Percentiles rank a stretch among this genome's conserved stretches.
These are phyloP conservation scores for Calvatia gigantea DNA, from an alignment of 768 basidiomycete species.

Conservation along the genomic window DNA sequence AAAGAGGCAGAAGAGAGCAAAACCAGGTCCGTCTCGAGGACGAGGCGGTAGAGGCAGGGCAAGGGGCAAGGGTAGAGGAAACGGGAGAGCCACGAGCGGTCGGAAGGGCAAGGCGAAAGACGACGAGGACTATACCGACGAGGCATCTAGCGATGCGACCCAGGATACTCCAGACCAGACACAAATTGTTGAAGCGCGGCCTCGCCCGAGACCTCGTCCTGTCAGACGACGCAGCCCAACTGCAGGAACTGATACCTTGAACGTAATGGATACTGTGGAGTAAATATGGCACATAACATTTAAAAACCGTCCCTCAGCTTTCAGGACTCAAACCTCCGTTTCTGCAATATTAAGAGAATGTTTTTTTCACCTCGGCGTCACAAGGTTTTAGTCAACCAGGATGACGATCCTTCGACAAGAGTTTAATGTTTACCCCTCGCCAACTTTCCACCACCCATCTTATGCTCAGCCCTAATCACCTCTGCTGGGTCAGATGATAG, in stretches of 20 bases:
- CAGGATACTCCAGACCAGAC: slow-evolving; percentile 12
- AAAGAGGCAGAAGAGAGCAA: slow-evolving; percentile 24
- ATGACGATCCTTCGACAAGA: no score
- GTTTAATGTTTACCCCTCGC: no score
- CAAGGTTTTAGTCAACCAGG: no score
- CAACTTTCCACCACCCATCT: no score
- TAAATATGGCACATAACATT: neutral
- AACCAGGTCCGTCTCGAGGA: neutral
- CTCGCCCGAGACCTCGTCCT: slow-evolving; percentile 34
- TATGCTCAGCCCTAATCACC: no score
- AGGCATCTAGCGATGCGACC: slow-evolving; percentile 9
- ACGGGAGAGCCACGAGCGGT: slow-evolving; percentile 10
- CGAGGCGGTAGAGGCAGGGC: slow-evolving; percentile 6
- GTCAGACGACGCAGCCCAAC: neutral
- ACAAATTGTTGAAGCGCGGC: slow-evolving; percentile 33
- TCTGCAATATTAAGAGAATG: no score
- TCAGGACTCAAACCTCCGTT: no score
- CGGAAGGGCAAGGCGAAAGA: neutral
- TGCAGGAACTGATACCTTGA: neutral
- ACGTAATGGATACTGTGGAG: neutral
- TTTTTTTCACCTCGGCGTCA: no score
- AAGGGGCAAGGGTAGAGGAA: slow-evolving; percentile 14
- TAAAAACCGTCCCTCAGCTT: neutral
- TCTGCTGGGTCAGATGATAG: no score
- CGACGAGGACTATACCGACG: slow-evolving; percentile 1